Evolutionary conservation across 495 filamentous ascomycete species (phyloP), one percentile per base, ranked within the genome.

Genomic region (Amniculicola lignicola): DNA sequence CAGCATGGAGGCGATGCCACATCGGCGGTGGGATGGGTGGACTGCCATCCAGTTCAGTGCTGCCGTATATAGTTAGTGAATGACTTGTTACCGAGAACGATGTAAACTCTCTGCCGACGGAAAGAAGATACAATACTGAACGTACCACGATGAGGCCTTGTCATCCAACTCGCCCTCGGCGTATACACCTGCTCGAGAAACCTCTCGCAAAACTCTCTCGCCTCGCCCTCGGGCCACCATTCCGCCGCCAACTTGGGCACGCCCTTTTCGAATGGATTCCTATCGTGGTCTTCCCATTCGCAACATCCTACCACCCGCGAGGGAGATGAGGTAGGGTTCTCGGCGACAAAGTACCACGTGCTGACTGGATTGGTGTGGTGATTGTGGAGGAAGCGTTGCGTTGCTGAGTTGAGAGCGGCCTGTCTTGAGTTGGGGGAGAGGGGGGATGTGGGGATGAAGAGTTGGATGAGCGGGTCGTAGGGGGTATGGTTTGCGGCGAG

Each of bases 11-110:
- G 51, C 57, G 41, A 57, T 40, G 21, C 61, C 61, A 14, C 16
- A 42, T 2, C 57, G 44, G 14, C 57, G 56, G 28, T 64, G 42
- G 3, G 51, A 7, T 2, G 61, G 61, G 40, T 46, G 24, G 5
- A 63, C 61, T 4, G 42, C 41, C 57, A 60, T 60, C 57, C 57
- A 60, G 57, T 59, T 59, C 1, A 52, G 42, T 12, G 56, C 56
- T 59, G 33, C 21, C 24, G 15, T 21, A 4, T n/a, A 46, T 2
- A 3, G 3, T 27, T 46, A 10, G 22, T 12, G 14, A 2, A 28
- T 33, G 9, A 33, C 29, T 9, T 9, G 29, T 33, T n/a, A 33
- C 29, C 29, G 29, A 33, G 7, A 33, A 9, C 29, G 29, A n/a
- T 9, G 29, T n/a, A 33, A 33, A n/a, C 29, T 33, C 29, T 33